Percentiles rank a stretch among this genome's conserved stretches.
phyloP scores from a whole-genome alignment of 2,329 filamentous ascomycete genomes.

The Geosmithia morbida region DNA sequence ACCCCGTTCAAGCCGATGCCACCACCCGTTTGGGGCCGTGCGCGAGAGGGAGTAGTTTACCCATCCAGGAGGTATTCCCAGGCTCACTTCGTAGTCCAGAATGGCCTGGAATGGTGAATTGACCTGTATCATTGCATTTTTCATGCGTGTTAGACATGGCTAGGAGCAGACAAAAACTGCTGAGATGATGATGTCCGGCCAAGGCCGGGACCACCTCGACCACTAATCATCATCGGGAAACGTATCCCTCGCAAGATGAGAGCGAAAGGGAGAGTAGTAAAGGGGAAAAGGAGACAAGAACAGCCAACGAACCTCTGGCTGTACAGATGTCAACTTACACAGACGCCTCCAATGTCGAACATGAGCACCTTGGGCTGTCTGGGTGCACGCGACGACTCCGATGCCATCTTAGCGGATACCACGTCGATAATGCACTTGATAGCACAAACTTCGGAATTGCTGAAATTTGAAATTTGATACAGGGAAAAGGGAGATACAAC shows the following conservation, averaged over 20 bases:
- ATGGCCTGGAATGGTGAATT: conserved; percentile 87
- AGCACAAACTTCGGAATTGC: neutral
- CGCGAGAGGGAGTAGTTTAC: conserved; percentile 80
- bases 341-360: conserved; percentile 94
- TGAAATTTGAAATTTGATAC: too few relatives aligned
- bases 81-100: conserved; percentile 68
- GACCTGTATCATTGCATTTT: conserved; percentile 38
- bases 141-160: neutral
- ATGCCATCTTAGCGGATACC: conserved; percentile 10
- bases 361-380: conserved; percentile 59
- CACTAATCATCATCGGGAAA: neutral
- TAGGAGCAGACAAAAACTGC: neutral
- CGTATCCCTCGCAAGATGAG: neutral
- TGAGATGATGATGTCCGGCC: too few relatives aligned
- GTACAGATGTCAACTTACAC: conserved; percentile 46
- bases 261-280: neutral
- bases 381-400: neutral
- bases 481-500: too few relatives aligned
- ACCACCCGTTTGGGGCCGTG: conserved; percentile 64
- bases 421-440: conserved; percentile 11
- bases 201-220: neutral
- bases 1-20: conserved; percentile 80
- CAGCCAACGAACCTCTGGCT: too few relatives aligned
- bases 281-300: too few relatives aligned
- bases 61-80: conserved; percentile 74